Evolutionary conservation across 257 asterid genomes (phyloP).

Genomic region (Vinca minor): DNA sequence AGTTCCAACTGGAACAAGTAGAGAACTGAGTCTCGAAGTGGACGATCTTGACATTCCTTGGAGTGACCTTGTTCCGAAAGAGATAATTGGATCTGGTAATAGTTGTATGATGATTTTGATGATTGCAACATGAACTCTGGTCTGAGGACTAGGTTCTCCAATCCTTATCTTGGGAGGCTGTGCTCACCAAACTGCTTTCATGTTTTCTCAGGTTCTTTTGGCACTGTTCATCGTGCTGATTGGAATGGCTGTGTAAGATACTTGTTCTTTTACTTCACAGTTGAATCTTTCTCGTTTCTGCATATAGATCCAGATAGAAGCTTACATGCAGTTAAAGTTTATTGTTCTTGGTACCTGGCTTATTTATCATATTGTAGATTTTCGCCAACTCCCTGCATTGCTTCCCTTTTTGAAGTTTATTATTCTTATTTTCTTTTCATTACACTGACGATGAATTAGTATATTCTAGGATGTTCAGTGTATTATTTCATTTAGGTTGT

Average conservation of each 20-base stretch:
- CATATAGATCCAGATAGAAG: constrained; percentile 9
- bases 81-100: constrained; percentile 90
- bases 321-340: neutral
- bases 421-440: too few relatives aligned
- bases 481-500: constrained; percentile 11
- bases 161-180: too few relatives aligned
- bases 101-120: constrained; percentile 18
- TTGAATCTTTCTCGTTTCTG: constrained; percentile 14
- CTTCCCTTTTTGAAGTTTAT: neutral
- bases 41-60: constrained; percentile 82
- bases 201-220: constrained; percentile 78
- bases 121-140: neutral
- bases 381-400: neutral
- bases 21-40: constrained; percentile 49
- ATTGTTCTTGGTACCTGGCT: constrained; percentile 1
- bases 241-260: constrained; percentile 95
- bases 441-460: too few relatives aligned
- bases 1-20: constrained; percentile 32
- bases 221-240: constrained; percentile 96
- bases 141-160: neutral
- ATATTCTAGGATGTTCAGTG: neutral
- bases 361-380: neutral
- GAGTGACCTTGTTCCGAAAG: constrained; percentile 78
- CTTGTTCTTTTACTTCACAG: constrained; percentile 18
- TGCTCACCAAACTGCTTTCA: constrained; percentile 14